phyloP scores from a whole-genome alignment of 148 eudicot species.

The Selenicereus undatus region DNA sequence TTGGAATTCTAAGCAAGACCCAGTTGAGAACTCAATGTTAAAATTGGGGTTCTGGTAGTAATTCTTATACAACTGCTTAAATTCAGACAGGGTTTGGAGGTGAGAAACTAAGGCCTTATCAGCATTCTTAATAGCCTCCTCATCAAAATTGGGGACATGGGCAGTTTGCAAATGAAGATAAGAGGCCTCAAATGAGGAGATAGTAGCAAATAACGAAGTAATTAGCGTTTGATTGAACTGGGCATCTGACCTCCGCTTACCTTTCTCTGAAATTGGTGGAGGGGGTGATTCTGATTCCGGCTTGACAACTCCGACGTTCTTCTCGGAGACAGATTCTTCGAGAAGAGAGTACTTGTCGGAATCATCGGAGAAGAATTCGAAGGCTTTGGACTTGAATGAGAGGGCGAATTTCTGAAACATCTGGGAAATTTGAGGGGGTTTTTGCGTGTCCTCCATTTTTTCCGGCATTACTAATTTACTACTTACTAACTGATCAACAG shows the following conservation, averaged over 20 bases:
- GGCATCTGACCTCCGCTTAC: slow-evolving; percentile 30
- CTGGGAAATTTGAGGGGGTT: slow-evolving; percentile 74
- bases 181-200: slow-evolving; percentile 82
- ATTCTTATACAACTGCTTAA: slow-evolving; percentile 47
- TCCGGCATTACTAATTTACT: slow-evolving; percentile 26
- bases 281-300: slow-evolving; percentile 35
- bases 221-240: slow-evolving; percentile 48
- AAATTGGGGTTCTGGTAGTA: slow-evolving; percentile 36
- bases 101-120: slow-evolving; percentile 62
- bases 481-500: neutral
- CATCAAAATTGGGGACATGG: slow-evolving; percentile 60
- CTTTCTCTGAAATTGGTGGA: slow-evolving; percentile 5
- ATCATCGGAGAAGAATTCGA: slow-evolving; percentile 71
- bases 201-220: slow-evolving; percentile 60
- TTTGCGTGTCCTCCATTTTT: slow-evolving; percentile 50
- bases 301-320: slow-evolving; percentile 55
- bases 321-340: slow-evolving; percentile 48
- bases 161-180: slow-evolving; percentile 81
- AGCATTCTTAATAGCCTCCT: slow-evolving; percentile 42
- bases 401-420: slow-evolving; percentile 87
- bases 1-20: slow-evolving; percentile 73
- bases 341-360: slow-evolving; percentile 41
- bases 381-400: slow-evolving; percentile 80
- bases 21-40: slow-evolving; percentile 42
- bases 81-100: slow-evolving; percentile 59